Evolutionary conservation across 768 basidiomycete genomes (phyloP).

Genomic region (Russula sp.): DNA sequence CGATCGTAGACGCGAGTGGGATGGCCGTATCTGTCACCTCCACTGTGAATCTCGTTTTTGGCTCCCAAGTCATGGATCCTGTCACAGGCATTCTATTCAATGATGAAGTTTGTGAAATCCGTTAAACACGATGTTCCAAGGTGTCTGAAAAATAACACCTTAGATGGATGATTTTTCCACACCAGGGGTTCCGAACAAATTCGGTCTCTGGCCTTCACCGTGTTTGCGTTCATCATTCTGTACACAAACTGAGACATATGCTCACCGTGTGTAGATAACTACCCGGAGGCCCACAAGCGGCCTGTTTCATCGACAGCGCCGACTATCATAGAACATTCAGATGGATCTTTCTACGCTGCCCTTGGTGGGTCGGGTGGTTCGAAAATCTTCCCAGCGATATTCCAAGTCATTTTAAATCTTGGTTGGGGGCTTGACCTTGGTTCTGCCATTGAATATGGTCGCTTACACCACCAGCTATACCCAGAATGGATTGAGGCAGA

Average conservation of each 20-base stretch:
- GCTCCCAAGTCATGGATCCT: slow-evolving; percentile 79
- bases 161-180: slow-evolving; percentile 91
- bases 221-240: slow-evolving; percentile 31
- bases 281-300: slow-evolving; percentile 80
- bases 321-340: slow-evolving; percentile 66
- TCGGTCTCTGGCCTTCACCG: slow-evolving; percentile 76
- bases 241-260: background rate
- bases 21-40: slow-evolving; percentile 85
- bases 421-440: slow-evolving; percentile 79
- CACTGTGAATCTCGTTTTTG: slow-evolving; percentile 87
- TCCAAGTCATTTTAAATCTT: slow-evolving; percentile 73
- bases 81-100: slow-evolving; percentile 87
- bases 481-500: slow-evolving; percentile 59
- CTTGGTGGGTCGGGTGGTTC: slow-evolving; percentile 87
- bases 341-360: slow-evolving; percentile 66
- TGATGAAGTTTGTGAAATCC: slow-evolving; percentile 52
- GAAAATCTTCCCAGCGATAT: slow-evolving; percentile 71
- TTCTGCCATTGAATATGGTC: slow-evolving; percentile 73
- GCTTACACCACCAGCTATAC: slow-evolving; percentile 83
- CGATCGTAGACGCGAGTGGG: slow-evolving; percentile 73
- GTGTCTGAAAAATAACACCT: background rate
- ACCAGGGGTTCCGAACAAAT: slow-evolving; percentile 76
- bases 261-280: slow-evolving; percentile 55
- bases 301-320: slow-evolving; percentile 83
- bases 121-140: background rate